Evolutionary conservation across 2,329 filamentous ascomycete species (phyloP).

Genomic region (Claviceps quebecensis): DNA sequence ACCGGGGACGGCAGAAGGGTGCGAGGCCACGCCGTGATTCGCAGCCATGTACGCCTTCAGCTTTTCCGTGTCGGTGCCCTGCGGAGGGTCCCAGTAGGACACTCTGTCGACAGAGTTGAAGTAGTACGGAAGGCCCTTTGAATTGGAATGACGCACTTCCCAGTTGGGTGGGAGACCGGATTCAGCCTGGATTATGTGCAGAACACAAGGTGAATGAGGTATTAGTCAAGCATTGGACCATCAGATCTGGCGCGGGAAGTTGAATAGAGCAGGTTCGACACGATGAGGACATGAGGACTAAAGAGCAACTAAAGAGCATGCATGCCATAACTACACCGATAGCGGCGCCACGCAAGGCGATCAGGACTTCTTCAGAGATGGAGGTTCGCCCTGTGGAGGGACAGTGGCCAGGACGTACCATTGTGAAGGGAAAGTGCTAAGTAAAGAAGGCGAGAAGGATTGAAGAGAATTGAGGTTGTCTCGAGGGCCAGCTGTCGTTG

Average conservation of each 20-base stretch:
- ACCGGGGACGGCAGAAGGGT: constrained; percentile 22
- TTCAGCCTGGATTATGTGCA: constrained; percentile 37
- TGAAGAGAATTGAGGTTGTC: background rate
- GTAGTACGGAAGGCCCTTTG: constrained; percentile 97
- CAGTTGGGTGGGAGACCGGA: constrained; percentile 73
- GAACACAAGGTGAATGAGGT: background rate
- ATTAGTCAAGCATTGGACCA: background rate
- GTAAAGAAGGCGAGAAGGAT: background rate
- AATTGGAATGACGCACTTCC: constrained; percentile 97
- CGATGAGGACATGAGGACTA: background rate
- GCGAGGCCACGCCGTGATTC: constrained; percentile 54
- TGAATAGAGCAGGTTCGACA: background rate
- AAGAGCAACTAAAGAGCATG: constrained; percentile 1
- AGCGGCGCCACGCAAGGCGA: constrained; percentile 5
- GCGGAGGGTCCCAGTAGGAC: constrained; percentile 89
- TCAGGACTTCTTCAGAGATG: constrained; percentile 4
- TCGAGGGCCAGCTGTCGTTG: constrained; percentile 2
- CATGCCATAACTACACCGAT: constrained; percentile 6
- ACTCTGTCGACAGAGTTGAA: constrained; percentile 80
- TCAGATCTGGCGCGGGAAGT: background rate
- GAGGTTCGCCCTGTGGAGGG: constrained; percentile 2
- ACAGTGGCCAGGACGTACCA: constrained; percentile 5
- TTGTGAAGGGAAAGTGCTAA: background rate
- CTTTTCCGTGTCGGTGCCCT: constrained; percentile 77
- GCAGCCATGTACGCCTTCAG: constrained; percentile 89